These are phyloP conservation scores for Geotrichum fermentans DNA, from an alignment of 1,139 yeast genomes.

Conservation along the genomic window DNA sequence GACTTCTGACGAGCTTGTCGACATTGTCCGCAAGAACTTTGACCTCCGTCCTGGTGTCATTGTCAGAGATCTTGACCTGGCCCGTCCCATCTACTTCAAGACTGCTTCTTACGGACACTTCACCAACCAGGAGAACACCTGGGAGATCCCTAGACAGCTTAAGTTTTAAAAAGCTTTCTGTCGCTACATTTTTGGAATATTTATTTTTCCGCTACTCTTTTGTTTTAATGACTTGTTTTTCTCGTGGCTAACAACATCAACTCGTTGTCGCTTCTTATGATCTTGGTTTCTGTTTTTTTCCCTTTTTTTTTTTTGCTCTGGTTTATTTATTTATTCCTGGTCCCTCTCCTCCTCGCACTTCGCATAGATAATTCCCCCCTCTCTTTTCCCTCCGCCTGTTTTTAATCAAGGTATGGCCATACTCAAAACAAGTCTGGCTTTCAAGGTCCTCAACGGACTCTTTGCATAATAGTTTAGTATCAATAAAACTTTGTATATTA, in stretches of 20 bases:
- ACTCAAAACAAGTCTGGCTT: conserved; percentile 20
- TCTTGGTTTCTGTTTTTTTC: conserved; percentile 9
- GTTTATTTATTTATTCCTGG: conserved; percentile 16
- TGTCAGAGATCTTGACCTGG: conserved; percentile 92
- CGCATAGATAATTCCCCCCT: conserved; percentile 5
- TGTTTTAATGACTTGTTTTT: conserved; percentile 19
- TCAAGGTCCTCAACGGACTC: conserved; percentile 22
- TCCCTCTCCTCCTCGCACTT: conserved; percentile 5
- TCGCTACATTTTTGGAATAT: not conserved
- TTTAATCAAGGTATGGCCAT: conserved; percentile 14
- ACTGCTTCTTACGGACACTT: conserved; percentile 99
- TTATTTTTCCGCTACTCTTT: conserved; percentile 2
- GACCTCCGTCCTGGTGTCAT: conserved; percentile 99
- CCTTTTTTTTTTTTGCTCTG: conserved; percentile 9
- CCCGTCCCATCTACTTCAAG: conserved; percentile 98
- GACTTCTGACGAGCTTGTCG: conserved; percentile 84
- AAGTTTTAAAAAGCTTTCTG: conserved; percentile 46
- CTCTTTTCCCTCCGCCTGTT: conserved; percentile 2
- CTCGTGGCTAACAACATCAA: conserved; percentile 20
- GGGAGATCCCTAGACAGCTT: conserved; percentile 97
- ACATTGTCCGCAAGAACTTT: conserved; percentile 85
- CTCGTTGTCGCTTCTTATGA: conserved; percentile 20
- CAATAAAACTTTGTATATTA: conserved; percentile 3
- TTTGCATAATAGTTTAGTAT: conserved; percentile 11
- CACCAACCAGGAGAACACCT: conserved; percentile 96